Evolutionary conservation across 306 rosid genomes (phyloP).

Genomic region (Pterocarpus macrocarpus): DNA sequence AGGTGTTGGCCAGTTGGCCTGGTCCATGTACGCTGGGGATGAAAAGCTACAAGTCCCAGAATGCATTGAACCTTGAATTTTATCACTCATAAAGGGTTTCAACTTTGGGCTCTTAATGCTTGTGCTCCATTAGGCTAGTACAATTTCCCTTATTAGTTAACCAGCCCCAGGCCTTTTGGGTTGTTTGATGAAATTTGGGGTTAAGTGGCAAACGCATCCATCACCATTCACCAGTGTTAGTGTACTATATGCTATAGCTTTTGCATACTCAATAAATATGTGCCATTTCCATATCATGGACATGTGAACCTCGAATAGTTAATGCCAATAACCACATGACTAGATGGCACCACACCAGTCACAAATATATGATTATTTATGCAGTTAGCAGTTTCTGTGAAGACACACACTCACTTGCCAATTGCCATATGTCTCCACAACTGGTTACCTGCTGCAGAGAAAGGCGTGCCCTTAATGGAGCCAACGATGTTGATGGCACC

Average conservation of each 20-base stretch:
- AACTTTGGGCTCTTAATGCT: conserved; percentile 31
- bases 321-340: conserved; percentile 36
- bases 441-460: conserved; percentile 36
- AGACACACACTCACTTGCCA: conserved; percentile 47
- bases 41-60: conserved; percentile 29
- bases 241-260: neutral
- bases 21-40: conserved; percentile 39
- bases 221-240: conserved; percentile 2
- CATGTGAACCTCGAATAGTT: conserved; percentile 35
- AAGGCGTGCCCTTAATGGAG: conserved; percentile 59
- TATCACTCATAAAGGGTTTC: conserved; percentile 30
- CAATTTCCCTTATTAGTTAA: conserved; percentile 31
- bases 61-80: conserved; percentile 45
- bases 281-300: neutral
- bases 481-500: conserved; percentile 53
- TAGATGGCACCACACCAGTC: conserved; percentile 23
- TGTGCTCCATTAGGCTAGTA: conserved; percentile 18
- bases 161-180: conserved; percentile 2
- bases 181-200: conserved; percentile 19
- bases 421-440: conserved; percentile 52
- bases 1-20: conserved; percentile 37
- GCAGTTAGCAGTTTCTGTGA: conserved; percentile 3
- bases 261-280: conserved; percentile 26
- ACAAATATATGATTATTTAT: conserved; percentile 9
- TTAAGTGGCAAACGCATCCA: conserved; percentile 13